Evolutionary conservation across 1,284 basidiomycete species (phyloP), one percentile per base, ranked within the genome.

Genomic region (Farysia itapuensis): DNA sequence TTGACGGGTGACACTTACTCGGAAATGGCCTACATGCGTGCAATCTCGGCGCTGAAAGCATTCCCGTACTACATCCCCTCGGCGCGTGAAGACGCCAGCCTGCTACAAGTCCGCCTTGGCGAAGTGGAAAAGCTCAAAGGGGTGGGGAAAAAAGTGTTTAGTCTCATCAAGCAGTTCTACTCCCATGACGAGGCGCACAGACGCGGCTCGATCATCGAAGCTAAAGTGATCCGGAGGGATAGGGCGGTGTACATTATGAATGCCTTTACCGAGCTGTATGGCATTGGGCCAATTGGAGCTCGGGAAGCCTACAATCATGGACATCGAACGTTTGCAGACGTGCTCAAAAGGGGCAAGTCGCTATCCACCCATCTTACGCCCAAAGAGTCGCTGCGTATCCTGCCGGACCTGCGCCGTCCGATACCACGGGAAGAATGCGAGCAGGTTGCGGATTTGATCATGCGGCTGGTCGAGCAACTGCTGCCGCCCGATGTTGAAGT

Each of bases 1-100:
- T 51, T 74, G 12, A 61, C 68, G 1, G 56, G 54, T n/a, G 71
- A 72, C 26, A 42, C 36, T 2, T 53, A 54, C 28, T 50, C 47
- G 15, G 67, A 70, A 24, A 67, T 71, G 49, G 64, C 73, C 9
- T 74, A 75, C 54, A 60, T 66, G 51, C 48, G 70, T 11, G 72
- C 72, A 23, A 50, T 72, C 13, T 59, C 61, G 1, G 65, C 64
- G 0, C 40, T 75, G 18, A 75, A 75, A 34, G 67, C 73, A 1
- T 65, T 47, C 12, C 73, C 72, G 2, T 58, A 45, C 23, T 37
- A 38, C 5, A 59, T 75, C 7, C 49, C 54, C 0, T 44, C 46
- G 2, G 15, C 15, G 2, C 22, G 39, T 6, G 45, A 43, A 11
- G 35, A 38, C 37, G 12, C 29, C 0, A 24, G 35, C 4, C 22